Evolutionary conservation across 805 yeast species (phyloP), one percentile per base, ranked within the genome.

Genomic region (Kluyveromyces siamensis): DNA sequence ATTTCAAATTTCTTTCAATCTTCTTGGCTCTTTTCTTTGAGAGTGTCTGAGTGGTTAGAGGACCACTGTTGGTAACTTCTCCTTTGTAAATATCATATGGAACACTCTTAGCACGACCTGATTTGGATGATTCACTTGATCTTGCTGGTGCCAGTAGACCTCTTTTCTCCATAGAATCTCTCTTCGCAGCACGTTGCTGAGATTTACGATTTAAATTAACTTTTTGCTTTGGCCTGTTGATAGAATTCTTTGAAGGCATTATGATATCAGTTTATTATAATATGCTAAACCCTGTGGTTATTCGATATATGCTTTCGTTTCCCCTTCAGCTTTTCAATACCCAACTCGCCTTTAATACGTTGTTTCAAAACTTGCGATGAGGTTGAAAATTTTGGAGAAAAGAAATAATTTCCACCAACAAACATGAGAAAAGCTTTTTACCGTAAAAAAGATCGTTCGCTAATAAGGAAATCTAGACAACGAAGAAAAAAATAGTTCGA

Each of bases 231-330:
- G 93, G 95, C 67, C 82, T 86, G 67, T 88, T 89, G 55, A 87
- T 74, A 41, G 88, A 79, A 72, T 86, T 87, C 68, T 77, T 84
- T 16, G 89, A 82, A 35, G 95, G 93, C 95, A 87, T 87, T 18
- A 41, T 54, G 42, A 30, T 17, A 17, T 27, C n/a, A 6, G 21
- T 27, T 17, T 21, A 19, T n/a, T 36, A 37, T 41, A 42, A 21
- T 18, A 40, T 33, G 25, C 8, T 10, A 16, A 10, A 17, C 25
- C 19, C 30, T 41, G 25, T 4, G n/a, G 33, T 30, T 27, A 2
- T 30, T 41, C 14, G 35, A 30, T 8, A n/a, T 41, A 7, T 41
- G 18, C 44, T 7, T 37, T 27, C 30, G 40, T 37, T 6, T 25
- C 43, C 5, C 5, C 35, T 25, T 19, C 8, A 27, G 21, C 19